These are phyloP conservation scores for Trichoderma koningii DNA, from an alignment of 2,329 filamentous ascomycete genomes.

Conservation along the genomic window DNA sequence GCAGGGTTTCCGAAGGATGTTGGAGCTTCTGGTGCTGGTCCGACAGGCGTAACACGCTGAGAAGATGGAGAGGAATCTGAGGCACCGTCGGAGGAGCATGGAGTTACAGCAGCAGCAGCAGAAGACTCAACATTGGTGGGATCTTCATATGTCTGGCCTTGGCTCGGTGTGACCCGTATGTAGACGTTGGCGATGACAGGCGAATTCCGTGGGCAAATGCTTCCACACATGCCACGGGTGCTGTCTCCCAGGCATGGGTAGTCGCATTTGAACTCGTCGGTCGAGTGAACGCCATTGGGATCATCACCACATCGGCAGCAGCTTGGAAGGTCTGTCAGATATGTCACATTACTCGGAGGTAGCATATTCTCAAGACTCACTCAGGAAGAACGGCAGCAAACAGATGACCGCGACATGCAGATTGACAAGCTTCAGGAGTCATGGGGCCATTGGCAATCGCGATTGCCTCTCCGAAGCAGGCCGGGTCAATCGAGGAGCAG, in stretches of 20 bases:
- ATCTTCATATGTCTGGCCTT: conserved; percentile 25
- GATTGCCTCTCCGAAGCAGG: conserved; percentile 35
- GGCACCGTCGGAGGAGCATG: conserved; percentile 16
- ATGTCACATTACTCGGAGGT: too few relatives aligned
- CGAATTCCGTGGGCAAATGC: conserved; percentile 35
- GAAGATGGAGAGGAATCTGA: conserved; percentile 11
- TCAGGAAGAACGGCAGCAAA: conserved; percentile 39
- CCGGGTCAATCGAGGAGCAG: conserved; percentile 36
- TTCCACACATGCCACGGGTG: conserved; percentile 40
- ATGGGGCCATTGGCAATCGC: conserved; percentile 32
- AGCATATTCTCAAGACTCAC: conserved; percentile 31
- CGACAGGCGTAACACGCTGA: conserved; percentile 26
- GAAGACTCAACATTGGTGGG: conserved; percentile 23
- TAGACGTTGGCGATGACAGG: conserved; percentile 41
- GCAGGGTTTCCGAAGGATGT: conserved; percentile 19
- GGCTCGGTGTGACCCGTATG: conserved; percentile 29
- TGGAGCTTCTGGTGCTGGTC: conserved; percentile 28
- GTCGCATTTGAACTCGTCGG: conserved; percentile 39
- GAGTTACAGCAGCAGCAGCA: conserved; percentile 15
- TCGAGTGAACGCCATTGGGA: conserved; percentile 33
- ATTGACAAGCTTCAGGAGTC: conserved; percentile 36
- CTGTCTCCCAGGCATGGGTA: conserved; percentile 37
- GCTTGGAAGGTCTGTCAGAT: conserved; percentile 30
- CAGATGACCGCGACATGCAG: conserved; percentile 35
- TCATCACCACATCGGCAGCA: conserved; percentile 43